phyloP scores from a whole-genome alignment of 140 eudicot species.

The Flaveria floridana region DNA sequence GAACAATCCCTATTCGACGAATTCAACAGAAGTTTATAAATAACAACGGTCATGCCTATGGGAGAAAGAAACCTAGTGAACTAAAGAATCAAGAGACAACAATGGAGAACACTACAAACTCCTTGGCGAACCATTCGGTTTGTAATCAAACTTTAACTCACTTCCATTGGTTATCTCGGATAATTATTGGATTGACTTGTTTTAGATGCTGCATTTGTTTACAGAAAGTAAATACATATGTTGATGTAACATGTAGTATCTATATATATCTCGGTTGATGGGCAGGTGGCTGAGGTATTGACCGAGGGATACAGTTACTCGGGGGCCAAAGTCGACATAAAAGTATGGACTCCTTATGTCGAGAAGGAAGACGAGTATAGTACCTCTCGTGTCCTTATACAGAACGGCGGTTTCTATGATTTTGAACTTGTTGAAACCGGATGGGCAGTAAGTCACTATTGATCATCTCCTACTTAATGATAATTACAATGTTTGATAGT shows the following conservation, averaged over 20 bases:
- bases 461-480: background rate
- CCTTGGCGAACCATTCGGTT: slow-evolving; percentile 51
- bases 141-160: slow-evolving; percentile 21
- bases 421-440: slow-evolving; percentile 62
- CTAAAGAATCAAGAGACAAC: slow-evolving; percentile 16
- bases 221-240: background rate
- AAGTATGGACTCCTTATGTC: slow-evolving; percentile 58
- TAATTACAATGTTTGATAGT: background rate
- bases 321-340: slow-evolving; percentile 59
- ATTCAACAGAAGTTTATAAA: slow-evolving; percentile 6
- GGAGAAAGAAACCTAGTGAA: slow-evolving; percentile 39
- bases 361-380: slow-evolving; percentile 64
- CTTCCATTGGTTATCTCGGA: background rate
- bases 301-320: slow-evolving; percentile 56
- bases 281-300: slow-evolving; percentile 43
- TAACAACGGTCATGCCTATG: slow-evolving; percentile 16
- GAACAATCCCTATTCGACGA: slow-evolving; percentile 65
- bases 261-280: slow-evolving; percentile 1
- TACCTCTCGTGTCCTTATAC: slow-evolving; percentile 54
- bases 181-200: no score
- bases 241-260: background rate
- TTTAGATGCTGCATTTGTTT: no score
- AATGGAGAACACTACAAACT: slow-evolving; percentile 26
- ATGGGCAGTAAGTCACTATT: slow-evolving; percentile 49
- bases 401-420: slow-evolving; percentile 35